Evolutionary conservation across 176 grass and related monocot genomes (phyloP).

Genomic region (Poa pratensis): DNA sequence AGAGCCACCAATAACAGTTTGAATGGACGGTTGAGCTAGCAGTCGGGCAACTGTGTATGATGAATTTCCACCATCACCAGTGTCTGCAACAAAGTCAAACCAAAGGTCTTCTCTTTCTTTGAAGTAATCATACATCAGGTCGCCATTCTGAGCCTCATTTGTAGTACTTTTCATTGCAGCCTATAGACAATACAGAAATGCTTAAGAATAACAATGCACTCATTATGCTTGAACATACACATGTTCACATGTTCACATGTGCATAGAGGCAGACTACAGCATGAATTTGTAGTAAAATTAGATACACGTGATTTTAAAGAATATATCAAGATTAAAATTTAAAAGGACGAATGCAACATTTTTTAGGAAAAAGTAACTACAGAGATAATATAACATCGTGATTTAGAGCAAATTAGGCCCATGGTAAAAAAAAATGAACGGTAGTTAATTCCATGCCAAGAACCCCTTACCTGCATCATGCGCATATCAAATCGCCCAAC

Average conservation of each 20-base stretch:
- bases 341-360: neutral
- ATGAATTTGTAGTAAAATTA: neutral
- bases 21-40: constrained; percentile 80
- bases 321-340: neutral
- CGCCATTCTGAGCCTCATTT: constrained; percentile 55
- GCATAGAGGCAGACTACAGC: constrained; percentile 18
- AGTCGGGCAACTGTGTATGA: constrained; percentile 80
- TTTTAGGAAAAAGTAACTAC: constrained; percentile 21
- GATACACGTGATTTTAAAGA: neutral
- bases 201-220: constrained; percentile 35
- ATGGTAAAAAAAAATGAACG: neutral
- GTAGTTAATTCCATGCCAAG: constrained; percentile 9
- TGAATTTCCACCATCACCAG: constrained; percentile 89
- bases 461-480: constrained; percentile 85
- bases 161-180: constrained; percentile 79
- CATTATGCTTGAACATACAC: neutral
- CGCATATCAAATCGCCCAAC: constrained; percentile 98
- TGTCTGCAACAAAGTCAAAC: constrained; percentile 97
- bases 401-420: constrained; percentile 26
- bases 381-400: neutral
- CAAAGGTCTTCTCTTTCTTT: constrained; percentile 77
- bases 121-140: constrained; percentile 73
- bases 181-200: constrained; percentile 45
- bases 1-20: constrained; percentile 61
- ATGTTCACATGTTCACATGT: neutral